These are phyloP conservation scores for Penicillium expansum DNA, from an alignment of 2,329 filamentous ascomycete species.

Conservation along the genomic window DNA sequence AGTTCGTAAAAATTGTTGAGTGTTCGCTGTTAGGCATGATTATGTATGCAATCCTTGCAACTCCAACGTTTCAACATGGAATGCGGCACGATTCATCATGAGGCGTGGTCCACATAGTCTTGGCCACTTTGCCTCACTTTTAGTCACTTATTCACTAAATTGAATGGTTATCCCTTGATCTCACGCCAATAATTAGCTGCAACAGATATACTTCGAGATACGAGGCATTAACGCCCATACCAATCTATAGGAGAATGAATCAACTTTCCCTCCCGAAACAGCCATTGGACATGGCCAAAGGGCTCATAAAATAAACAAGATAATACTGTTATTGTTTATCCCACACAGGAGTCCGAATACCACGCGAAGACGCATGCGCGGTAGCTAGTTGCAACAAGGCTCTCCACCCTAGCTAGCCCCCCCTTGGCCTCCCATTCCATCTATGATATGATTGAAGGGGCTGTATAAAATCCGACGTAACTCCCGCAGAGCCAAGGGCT, in stretches of 20 bases:
- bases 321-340: not conserved
- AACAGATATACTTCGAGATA: not conserved
- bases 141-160: not conserved
- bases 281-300: not conserved
- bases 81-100: constrained; percentile 3
- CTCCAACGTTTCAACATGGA: constrained; percentile 3
- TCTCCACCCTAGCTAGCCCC: not conserved
- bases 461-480: constrained; percentile 13
- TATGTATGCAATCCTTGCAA: constrained; percentile 2
- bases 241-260: not conserved
- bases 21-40: too few species aligned
- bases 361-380: not conserved
- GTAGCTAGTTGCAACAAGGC: not conserved
- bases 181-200: not conserved
- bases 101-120: not conserved
- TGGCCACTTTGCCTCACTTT: not conserved
- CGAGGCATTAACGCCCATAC: not conserved
- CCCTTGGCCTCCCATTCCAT: constrained; percentile 7
- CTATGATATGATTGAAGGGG: constrained; percentile 10
- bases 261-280: not conserved
- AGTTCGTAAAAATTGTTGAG: too few species aligned
- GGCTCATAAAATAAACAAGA: too few species aligned
- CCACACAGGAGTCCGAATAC: not conserved
- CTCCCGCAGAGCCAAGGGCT: not conserved
- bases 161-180: not conserved